phyloP scores from a whole-genome alignment of 768 basidiomycete species.

The Leccinum boreale region DNA sequence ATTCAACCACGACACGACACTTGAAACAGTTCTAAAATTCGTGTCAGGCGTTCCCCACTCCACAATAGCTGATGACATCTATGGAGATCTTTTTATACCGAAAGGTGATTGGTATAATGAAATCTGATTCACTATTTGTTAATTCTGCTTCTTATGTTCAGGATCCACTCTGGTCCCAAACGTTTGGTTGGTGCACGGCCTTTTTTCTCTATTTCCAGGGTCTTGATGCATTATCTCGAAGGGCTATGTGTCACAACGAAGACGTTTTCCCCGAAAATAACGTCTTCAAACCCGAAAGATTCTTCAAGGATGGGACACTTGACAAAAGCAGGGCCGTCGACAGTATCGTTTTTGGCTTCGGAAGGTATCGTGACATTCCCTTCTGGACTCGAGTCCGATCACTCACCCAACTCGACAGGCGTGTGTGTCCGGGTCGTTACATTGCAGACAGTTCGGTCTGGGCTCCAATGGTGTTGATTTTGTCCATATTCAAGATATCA shows the following conservation, averaged over 20 bases:
- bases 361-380: constrained; percentile 11
- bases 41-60: constrained; percentile 15
- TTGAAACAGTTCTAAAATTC: not conserved
- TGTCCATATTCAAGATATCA: constrained; percentile 26
- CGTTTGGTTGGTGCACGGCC: constrained; percentile 10
- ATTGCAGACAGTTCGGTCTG: constrained; percentile 29
- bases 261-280: constrained; percentile 17
- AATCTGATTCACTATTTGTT: not conserved
- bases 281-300: constrained; percentile 33
- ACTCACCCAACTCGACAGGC: constrained; percentile 9
- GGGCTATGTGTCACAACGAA: constrained; percentile 16
- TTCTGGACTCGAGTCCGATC: not conserved
- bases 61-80: constrained; percentile 17
- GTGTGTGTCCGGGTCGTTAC: constrained; percentile 32
- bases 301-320: constrained; percentile 16
- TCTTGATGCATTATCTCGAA: not conserved
- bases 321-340: not conserved
- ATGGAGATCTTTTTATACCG: constrained; percentile 18
- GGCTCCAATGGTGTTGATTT: constrained; percentile 25
- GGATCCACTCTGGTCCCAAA: constrained; percentile 19
- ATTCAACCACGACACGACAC: not conserved
- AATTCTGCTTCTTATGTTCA: not conserved
- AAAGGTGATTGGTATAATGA: constrained; percentile 13
- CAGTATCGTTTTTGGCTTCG: constrained; percentile 20
- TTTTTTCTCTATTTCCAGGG: not conserved